Percentiles rank a stretch among this genome's conserved stretches.
Conservation (phyloP, 2,329 filamentous ascomycete species). For the Ceratocystiopsis sp. region DNA sequence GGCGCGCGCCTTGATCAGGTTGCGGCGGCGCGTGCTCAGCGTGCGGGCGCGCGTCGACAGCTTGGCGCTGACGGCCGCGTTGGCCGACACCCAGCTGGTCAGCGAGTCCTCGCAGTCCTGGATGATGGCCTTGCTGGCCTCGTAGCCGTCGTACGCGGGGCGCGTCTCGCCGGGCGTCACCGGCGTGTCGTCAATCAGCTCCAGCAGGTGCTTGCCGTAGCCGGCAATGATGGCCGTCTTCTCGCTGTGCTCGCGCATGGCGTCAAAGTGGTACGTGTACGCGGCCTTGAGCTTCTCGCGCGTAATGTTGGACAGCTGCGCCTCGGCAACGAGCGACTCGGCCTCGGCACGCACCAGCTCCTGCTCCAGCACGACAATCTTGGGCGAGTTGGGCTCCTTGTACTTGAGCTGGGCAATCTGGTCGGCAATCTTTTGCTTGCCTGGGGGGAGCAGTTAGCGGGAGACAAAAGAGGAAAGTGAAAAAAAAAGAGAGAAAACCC, state of each 20-base stretch:
- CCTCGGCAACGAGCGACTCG: constrained; percentile 95
- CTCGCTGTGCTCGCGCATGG: constrained; percentile 90
- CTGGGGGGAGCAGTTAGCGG: constrained; percentile 24
- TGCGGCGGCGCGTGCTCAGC: constrained; percentile 67
- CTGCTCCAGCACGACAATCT: constrained; percentile 94
- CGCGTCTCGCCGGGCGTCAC: constrained; percentile 95
- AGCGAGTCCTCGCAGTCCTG: constrained; percentile 96
- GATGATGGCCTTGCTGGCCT: constrained; percentile 96
- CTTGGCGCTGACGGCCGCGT: constrained; percentile 74
- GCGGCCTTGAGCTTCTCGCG: constrained; percentile 98
- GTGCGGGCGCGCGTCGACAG: constrained; percentile 77
- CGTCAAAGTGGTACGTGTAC: constrained; percentile 96
- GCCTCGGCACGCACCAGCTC: constrained; percentile 96
- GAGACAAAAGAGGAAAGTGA: not conserved
- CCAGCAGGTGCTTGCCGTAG: constrained; percentile 94
- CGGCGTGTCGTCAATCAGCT: constrained; percentile 89
- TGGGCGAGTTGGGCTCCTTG: constrained; percentile 96
- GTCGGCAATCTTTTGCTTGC: constrained; percentile 98
- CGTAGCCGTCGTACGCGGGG: constrained; percentile 91
- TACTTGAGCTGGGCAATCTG: constrained; percentile 98
- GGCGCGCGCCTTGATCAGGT: constrained; percentile 48
- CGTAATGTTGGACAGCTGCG: constrained; percentile 96
- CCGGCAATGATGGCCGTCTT: constrained; percentile 97
- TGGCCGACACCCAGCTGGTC: constrained; percentile 89
- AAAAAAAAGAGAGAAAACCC: constrained; percentile 20